Conservation (phyloP, 2,329 filamentous ascomycete species). For the Cladophialophora psammophila region DNA sequence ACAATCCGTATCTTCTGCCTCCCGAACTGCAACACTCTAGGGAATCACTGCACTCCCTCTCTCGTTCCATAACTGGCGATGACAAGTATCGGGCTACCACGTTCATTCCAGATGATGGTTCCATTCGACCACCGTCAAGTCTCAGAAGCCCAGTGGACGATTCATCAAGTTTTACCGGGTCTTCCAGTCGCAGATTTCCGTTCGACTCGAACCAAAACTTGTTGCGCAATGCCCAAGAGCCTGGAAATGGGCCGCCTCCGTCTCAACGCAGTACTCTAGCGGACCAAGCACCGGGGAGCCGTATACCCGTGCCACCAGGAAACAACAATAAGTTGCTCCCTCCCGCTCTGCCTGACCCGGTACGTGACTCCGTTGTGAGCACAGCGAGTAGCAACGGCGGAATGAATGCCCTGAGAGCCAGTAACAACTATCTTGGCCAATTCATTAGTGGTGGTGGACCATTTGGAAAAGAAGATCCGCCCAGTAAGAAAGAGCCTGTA, state of each 20-base stretch:
- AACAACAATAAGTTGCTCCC: constrained; percentile 33
- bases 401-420: constrained; percentile 43
- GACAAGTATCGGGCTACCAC: constrained; percentile 79
- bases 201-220: constrained; percentile 59
- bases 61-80: constrained; percentile 76
- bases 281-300: constrained; percentile 5
- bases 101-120: constrained; percentile 61
- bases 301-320: constrained; percentile 2
- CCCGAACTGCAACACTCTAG: constrained; percentile 78
- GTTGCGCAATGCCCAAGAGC: constrained; percentile 63
- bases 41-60: constrained; percentile 86
- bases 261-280: constrained; percentile 17
- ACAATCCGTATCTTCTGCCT: constrained; percentile 92
- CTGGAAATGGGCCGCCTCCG: constrained; percentile 61
- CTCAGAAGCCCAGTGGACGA: constrained; percentile 53
- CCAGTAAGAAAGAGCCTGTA: constrained; percentile 28
- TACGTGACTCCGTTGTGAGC: constrained; percentile 39
- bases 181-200: constrained; percentile 47
- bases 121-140: constrained; percentile 49
- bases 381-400: constrained; percentile 43
- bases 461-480: constrained; percentile 20
- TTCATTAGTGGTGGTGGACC: constrained; percentile 47
- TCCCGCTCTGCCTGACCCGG: constrained; percentile 22
- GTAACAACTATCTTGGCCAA: constrained; percentile 50
- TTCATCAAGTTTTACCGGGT: constrained; percentile 61